phyloP scores from a whole-genome alignment of 2,329 filamentous ascomycete species.

The Diaporthe amygdali region DNA sequence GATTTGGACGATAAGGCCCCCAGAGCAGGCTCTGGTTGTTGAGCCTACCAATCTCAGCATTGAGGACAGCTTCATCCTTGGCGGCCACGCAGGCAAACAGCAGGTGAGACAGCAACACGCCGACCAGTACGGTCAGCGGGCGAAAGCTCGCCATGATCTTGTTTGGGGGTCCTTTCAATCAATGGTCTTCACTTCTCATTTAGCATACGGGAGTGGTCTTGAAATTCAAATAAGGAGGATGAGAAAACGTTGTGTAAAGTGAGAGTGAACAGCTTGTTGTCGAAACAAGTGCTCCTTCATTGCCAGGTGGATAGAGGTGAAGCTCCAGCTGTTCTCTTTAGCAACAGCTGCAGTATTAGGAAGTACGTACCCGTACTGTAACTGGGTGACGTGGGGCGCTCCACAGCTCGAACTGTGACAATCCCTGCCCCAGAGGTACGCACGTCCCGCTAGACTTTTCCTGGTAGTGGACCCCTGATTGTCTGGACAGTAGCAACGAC shows the following conservation, averaged over 20 bases:
- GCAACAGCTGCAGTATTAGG: background rate
- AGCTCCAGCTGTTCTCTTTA: slow-evolving; percentile 26
- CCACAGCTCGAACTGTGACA: background rate
- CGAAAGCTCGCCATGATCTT: slow-evolving; percentile 30
- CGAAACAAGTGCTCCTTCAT: background rate
- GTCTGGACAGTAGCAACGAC: background rate
- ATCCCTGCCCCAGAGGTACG: background rate
- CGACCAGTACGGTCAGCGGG: slow-evolving; percentile 35
- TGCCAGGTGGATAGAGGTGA: background rate
- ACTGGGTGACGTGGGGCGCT: background rate
- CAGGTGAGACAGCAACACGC: slow-evolving; percentile 30
- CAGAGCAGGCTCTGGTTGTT: slow-evolving; percentile 89
- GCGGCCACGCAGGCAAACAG: slow-evolving; percentile 26
- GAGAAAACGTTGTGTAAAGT: background rate
- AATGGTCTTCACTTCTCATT: background rate
- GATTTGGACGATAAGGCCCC: slow-evolving; percentile 92
- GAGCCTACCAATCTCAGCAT: slow-evolving; percentile 54
- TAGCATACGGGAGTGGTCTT: background rate
- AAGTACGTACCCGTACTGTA: background rate
- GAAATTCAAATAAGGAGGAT: background rate
- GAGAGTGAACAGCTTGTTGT: background rate
- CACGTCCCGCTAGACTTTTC: slow-evolving; percentile 7
- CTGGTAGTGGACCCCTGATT: background rate
- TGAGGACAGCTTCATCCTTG: slow-evolving; percentile 46
- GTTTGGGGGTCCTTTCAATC: slow-evolving; percentile 18